Evolutionary conservation across 345 rosid species (phyloP).

Genomic region (Kandelia obovata): DNA sequence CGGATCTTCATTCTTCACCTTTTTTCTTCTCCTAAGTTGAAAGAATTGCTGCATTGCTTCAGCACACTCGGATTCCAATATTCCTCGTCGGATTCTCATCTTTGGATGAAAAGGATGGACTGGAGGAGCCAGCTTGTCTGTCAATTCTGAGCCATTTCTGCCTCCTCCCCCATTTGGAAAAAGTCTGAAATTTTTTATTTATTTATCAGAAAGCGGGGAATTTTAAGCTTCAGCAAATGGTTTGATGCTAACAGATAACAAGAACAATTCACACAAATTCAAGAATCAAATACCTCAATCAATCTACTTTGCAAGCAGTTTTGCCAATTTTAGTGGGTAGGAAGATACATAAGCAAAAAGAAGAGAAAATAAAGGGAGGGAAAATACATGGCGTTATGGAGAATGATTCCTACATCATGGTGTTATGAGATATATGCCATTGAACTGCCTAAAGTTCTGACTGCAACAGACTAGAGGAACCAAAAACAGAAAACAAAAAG

Average conservation of each 20-base stretch:
- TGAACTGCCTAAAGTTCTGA: too few relatives aligned
- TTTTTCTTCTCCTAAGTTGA: constrained; percentile 83
- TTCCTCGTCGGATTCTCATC: constrained; percentile 74
- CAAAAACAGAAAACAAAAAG: too few relatives aligned
- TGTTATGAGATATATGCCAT: too few relatives aligned
- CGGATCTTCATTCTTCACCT: constrained; percentile 42
- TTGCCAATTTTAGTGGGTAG: too few relatives aligned
- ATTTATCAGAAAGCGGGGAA: background rate
- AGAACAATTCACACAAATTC: background rate
- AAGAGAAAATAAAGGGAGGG: too few relatives aligned
- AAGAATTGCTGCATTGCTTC: constrained; percentile 86
- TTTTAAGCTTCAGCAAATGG: constrained; percentile 1
- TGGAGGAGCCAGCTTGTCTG: constrained; percentile 71
- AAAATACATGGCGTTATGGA: too few relatives aligned
- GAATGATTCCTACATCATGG: too few relatives aligned
- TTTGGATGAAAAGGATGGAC: constrained; percentile 93
- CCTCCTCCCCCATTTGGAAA: constrained; percentile 51
- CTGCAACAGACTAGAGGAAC: too few relatives aligned
- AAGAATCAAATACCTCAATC: background rate
- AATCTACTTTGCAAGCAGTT: too few relatives aligned
- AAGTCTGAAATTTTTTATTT: constrained; percentile 45
- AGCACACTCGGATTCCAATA: constrained; percentile 76
- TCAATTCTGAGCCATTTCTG: constrained; percentile 34
- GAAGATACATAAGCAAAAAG: too few relatives aligned
- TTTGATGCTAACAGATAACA: background rate